Evolutionary conservation across 345 rosid genomes (phyloP).

Genomic region (Crucihimalaya himalaica): DNA sequence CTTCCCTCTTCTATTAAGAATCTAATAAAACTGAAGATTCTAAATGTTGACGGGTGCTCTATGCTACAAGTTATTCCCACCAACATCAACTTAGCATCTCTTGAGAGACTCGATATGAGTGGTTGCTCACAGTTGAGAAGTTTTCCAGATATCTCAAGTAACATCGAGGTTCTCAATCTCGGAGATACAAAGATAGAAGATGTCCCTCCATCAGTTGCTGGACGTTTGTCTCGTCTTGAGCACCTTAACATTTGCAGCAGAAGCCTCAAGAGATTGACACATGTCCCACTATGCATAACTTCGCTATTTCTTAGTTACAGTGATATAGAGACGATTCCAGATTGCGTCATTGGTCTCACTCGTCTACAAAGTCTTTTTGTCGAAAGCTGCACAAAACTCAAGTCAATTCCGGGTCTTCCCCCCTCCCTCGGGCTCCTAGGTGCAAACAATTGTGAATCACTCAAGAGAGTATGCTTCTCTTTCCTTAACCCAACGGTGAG

Average conservation of each 20-base stretch:
- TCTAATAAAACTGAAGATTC: constrained; percentile 12
- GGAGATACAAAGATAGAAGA: neutral
- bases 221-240: neutral
- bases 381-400: neutral
- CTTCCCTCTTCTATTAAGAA: constrained; percentile 16
- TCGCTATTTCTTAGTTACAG: accelerated
- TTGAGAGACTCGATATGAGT: too few relatives aligned
- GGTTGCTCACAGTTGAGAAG: too few relatives aligned
- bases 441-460: constrained; percentile 1
- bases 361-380: accelerated
- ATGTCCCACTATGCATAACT: neutral
- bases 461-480: neutral
- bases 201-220: neutral
- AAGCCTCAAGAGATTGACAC: neutral
- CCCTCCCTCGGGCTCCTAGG: neutral
- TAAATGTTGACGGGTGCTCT: neutral
- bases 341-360: neutral
- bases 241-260: neutral
- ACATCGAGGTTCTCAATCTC: neutral
- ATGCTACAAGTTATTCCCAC: constrained; percentile 14
- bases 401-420: neutral
- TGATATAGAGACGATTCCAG: neutral
- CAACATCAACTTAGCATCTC: constrained; percentile 17
- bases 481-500: neutral
- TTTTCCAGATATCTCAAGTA: too few relatives aligned